A percentile compares a stretch with the other conserved stretches of the same genome.
Evolutionary conservation across 352 stramenopile species (phyloP).

Genomic region (Pythium brachiatum): DNA sequence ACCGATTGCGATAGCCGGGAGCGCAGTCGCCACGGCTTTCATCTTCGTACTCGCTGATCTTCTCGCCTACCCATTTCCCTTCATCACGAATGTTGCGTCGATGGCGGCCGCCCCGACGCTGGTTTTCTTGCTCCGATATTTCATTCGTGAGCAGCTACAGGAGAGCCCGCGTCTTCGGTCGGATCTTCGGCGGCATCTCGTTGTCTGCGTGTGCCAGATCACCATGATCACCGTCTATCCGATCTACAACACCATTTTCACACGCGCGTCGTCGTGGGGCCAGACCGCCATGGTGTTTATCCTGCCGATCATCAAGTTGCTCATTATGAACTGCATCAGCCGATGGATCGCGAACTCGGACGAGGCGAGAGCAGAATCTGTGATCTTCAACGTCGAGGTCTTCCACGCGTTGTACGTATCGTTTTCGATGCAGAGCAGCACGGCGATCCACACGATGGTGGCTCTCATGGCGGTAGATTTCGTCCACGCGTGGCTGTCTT

Average conservation of each 20-base stretch:
- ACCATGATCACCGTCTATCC: background rate
- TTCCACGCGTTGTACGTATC: conserved; percentile 17
- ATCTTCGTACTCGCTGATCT: background rate
- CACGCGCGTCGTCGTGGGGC: background rate
- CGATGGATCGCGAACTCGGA: background rate
- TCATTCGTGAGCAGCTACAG: background rate
- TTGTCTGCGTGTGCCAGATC: too few species aligned
- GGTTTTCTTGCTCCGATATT: background rate
- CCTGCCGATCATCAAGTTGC: background rate
- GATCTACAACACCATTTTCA: background rate
- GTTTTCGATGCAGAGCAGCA: background rate
- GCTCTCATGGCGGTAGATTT: background rate
- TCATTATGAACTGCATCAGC: background rate
- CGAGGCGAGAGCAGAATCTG: background rate
- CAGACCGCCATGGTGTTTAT: background rate
- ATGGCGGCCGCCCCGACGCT: too few species aligned
- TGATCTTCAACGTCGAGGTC: conserved; percentile 37
- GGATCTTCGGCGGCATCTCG: background rate
- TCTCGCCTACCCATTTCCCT: background rate
- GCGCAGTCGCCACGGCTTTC: too few species aligned
- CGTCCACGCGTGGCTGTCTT: background rate
- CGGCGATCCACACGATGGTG: background rate
- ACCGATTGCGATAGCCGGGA: background rate
- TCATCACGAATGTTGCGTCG: background rate
- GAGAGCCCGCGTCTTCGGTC: background rate